phyloP scores from a whole-genome alignment of 345 rosid genomes.

The thale cress (Arabidopsis thaliana) region DNA sequence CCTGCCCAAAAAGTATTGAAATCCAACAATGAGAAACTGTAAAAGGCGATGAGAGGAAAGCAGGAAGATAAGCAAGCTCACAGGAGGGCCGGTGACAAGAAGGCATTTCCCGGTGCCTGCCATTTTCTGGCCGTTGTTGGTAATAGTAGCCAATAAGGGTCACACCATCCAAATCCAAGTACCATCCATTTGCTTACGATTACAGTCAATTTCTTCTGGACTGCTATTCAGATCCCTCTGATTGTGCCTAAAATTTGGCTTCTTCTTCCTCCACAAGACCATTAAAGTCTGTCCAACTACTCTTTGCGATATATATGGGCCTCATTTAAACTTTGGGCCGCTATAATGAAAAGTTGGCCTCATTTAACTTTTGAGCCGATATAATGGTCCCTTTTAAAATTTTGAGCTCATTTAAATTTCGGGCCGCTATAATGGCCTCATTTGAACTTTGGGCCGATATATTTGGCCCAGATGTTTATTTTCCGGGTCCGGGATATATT shows the following conservation, averaged over 20 bases:
- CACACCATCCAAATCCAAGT: neutral
- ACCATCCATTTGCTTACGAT: too few relatives aligned
- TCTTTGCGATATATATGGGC: constrained; percentile 10
- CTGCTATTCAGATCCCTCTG: too few relatives aligned
- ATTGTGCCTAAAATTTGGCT: neutral
- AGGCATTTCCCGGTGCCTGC: constrained; percentile 46
- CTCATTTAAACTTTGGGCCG: neutral
- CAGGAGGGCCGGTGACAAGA: constrained; percentile 54
- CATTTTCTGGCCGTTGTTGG: neutral
- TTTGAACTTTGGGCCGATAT: neutral
- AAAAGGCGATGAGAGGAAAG: neutral
- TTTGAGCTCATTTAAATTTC: neutral
- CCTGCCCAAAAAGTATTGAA: constrained; percentile 44
- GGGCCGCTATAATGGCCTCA: constrained; percentile 11
- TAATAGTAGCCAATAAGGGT: too few relatives aligned
- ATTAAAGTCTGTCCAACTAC: too few relatives aligned
- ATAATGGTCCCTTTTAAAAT: neutral
- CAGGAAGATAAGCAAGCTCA: constrained; percentile 38
- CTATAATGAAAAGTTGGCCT: constrained; percentile 5
- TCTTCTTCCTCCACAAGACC: too few relatives aligned
- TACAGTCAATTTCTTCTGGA: too few relatives aligned
- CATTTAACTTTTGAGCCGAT: neutral
- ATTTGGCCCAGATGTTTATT: neutral
- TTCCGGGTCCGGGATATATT: neutral
- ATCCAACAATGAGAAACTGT: neutral